Base-by-base conservation (phyloP, 1,139 yeast genomes). In the Kurtzmaniella quercitrusa region DNA sequence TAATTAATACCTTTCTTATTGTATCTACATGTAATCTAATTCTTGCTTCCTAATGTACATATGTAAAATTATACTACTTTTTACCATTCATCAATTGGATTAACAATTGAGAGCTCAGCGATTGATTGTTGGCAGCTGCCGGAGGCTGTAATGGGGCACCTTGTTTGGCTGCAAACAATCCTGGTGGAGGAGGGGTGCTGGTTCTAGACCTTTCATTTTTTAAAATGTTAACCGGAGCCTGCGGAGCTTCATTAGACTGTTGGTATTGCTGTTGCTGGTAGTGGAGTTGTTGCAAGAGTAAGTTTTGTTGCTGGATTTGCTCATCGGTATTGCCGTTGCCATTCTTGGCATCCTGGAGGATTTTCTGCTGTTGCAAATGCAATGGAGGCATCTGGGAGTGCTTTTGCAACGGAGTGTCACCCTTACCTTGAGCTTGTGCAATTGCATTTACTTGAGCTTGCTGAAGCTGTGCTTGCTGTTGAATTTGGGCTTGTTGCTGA, bases 81-180 rank as follows among this genome's bases (percentile, higher is more conserved):
- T 82, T 82, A 28, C 88, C 87, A 50, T 81, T 80, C 77, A 84
- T 80, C 55, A 84, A 68, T 57, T 84, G 91, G 41, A 78, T 82
- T 51, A 84, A 68, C 52, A 84, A 68, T 57, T 84, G 89, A 21
- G 85, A 78, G 42, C 88, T 82, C 3, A 74, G 66, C 21, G 73
- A 65, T 50, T 76, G 61, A 45, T 50, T 52, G 26, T 54, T 46
- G 17, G 42, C 40, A 45, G 44, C 47, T 38, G 36, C 42, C 39
- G 50, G 56, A n/a, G 34, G 14, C 45, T 39, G 16, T 45, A 50
- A n/a, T 17, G 33, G 20, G 42, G 45, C 33, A 38, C 37, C 43
- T 35, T 18, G 37, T 32, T 46, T 48, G 42, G 55, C 38, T 21
- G 61, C 56, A 47, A 68, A 68, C 47, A 68, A 62, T 1, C 75